Percentiles rank a stretch among this genome's conserved stretches.
phyloP scores from a whole-genome alignment of 2,329 filamentous ascomycete genomes.

The Clonostachys rhizophaga region DNA sequence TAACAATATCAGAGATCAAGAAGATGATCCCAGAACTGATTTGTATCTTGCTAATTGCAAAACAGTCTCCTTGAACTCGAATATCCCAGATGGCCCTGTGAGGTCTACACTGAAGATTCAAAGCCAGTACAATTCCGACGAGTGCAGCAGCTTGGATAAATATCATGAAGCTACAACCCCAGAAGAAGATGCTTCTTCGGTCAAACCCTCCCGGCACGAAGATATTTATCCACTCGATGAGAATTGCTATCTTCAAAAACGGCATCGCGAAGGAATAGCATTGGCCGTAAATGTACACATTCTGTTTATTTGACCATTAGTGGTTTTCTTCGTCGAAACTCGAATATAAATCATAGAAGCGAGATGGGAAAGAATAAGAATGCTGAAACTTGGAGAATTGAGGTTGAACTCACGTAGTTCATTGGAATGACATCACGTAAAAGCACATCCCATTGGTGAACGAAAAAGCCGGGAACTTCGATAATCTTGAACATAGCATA shows the following conservation, averaged over 20 bases:
- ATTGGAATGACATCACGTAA: conserved; percentile 15
- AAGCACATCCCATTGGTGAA: conserved; percentile 24
- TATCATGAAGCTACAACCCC: conserved; percentile 20
- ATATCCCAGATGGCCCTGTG: conserved; percentile 25
- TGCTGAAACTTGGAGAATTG: no score
- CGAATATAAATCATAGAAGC: conserved; percentile 9
- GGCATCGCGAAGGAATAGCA: conserved; percentile 26
- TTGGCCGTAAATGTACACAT: no score
- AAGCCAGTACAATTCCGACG: conserved; percentile 16
- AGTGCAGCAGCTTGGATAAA: conserved; percentile 19
- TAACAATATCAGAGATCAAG: conserved; percentile 15
- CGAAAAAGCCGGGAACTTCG: conserved; percentile 23
- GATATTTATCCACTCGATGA: conserved; percentile 34
- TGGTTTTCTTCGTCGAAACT: no score
- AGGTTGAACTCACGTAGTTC: neutral
- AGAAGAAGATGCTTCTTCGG: conserved; percentile 20
- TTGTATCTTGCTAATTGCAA: no score
- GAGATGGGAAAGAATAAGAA: conserved; percentile 23
- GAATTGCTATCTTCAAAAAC: conserved; percentile 31
- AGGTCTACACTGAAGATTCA: conserved; percentile 26
- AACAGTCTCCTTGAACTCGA: no score
- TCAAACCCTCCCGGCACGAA: conserved; percentile 15
- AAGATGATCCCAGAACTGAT: conserved; percentile 16
- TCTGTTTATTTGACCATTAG: no score
- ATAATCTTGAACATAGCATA: conserved; percentile 15